Evolutionary conservation across 441 rosid species (phyloP), one percentile per base, ranked within the genome.

Genomic region (Erodium chrysanthum): DNA sequence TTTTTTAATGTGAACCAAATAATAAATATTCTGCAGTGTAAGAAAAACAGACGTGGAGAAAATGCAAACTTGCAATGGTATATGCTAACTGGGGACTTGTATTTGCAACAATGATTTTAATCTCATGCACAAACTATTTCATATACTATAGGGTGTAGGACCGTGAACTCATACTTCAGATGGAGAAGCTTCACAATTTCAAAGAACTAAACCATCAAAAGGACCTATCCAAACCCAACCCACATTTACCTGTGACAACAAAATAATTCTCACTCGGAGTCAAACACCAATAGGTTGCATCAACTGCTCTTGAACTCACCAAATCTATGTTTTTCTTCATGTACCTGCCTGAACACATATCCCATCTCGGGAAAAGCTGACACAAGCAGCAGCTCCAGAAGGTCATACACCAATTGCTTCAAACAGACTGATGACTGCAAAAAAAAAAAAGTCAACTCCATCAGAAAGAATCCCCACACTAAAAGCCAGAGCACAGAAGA

Each of bases 281-380:
- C 40, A 33, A 5, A 33, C 40, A 33, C 40, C 40, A 33, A 33
- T 33, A 33, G 40, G 17, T 56, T 56, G 14, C 62, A 21, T 56
- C 62, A 20, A 6, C 27, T 23, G 29, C 27, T 23, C 29, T 71
- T 82, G 46, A 70, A 83, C 73, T 88, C 88, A 14, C 96, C 96
- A 79, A 94, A 88, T 71, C 76, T 83, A 48, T 86, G 85, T 59
- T 88, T 94, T 66, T 88, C 90, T 37, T 83, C 85, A 3, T 73
- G 85, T 79, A 94, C 50, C 79, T 87, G 84, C 82, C 82, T 84
- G 77, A 94, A 83, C 46, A 78, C 69, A 27, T 70, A 42, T 35
- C 87, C 88, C 83, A 91, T 72, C 73, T 94, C 99, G 0, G 97
- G 96, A 66, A 91, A 91, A 37, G 97, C 86, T 0, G 97, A 84